Conservation (phyloP, 176 grass and related monocot species). For the Neostapfia colusana region DNA sequence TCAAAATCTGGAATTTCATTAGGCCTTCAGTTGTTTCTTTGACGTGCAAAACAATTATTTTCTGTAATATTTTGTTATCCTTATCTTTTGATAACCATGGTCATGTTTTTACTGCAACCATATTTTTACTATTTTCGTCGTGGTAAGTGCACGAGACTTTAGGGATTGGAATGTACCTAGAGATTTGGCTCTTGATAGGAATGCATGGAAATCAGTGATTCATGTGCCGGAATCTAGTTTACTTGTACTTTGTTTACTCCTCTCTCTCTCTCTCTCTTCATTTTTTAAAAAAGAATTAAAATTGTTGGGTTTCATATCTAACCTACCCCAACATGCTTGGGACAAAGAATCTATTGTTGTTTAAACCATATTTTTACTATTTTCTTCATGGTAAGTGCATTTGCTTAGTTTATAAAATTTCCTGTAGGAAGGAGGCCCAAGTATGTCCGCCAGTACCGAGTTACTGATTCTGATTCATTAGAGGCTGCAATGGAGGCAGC, state of each 20-base stretch:
- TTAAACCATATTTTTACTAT: neutral
- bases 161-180: no score
- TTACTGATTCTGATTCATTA: conserved; percentile 78
- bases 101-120: conserved; percentile 16
- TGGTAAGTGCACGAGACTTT: neutral
- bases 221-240: no score
- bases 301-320: no score
- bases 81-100: conserved; percentile 26
- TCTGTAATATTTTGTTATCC: conserved; percentile 3
- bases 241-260: no score
- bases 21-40: neutral
- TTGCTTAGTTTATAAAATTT: conserved; percentile 29
- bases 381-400: neutral
- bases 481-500: conserved; percentile 92
- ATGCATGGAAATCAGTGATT: no score
- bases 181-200: no score
- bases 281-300: no score
- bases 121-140: conserved; percentile 5
- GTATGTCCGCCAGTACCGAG: conserved; percentile 71
- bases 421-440: conserved; percentile 64
- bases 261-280: no score
- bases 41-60: neutral
- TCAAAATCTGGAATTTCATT: conserved; percentile 2
- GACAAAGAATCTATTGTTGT: no score
- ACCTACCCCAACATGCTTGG: no score